These are phyloP conservation scores for Aureobasidium sp. DNA, from an alignment of 2,329 filamentous ascomycete species.

Conservation along the genomic window DNA sequence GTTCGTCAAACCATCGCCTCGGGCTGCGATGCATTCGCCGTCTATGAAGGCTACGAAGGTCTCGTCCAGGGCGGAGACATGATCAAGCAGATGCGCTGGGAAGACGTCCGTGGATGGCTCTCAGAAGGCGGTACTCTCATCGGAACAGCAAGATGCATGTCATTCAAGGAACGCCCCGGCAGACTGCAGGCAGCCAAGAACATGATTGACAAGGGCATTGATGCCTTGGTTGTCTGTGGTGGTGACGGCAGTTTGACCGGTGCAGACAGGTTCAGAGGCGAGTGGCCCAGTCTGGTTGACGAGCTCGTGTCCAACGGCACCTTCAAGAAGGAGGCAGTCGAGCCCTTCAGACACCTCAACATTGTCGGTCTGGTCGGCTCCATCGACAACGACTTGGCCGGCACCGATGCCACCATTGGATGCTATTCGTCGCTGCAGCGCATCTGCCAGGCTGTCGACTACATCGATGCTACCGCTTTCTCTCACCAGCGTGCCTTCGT, in stretches of 20 bases:
- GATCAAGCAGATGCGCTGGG: conserved; percentile 83
- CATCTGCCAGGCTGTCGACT: conserved; percentile 94
- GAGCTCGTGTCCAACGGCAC: conserved; percentile 74
- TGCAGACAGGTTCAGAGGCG: conserved; percentile 83
- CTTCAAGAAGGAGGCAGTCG: conserved; percentile 62
- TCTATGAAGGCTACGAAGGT: conserved; percentile 92
- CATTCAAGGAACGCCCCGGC: conserved; percentile 82
- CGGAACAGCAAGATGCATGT: conserved; percentile 87
- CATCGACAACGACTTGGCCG: conserved; percentile 94
- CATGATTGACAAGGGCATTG: conserved; percentile 85
- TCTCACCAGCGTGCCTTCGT: conserved; percentile 96
- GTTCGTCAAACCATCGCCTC: conserved; percentile 86
- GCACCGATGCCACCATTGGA: conserved; percentile 94
- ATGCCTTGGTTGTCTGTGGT: conserved; percentile 93
- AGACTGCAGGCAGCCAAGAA: conserved; percentile 85
- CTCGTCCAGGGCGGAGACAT: conserved; percentile 82
- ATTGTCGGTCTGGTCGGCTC: conserved; percentile 94
- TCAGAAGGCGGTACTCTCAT: conserved; percentile 94
- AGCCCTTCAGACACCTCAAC: conserved; percentile 79
- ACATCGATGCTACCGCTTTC: conserved; percentile 88
- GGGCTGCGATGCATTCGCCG: conserved; percentile 43
- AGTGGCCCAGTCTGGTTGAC: conserved; percentile 82
- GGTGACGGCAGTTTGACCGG: conserved; percentile 95
- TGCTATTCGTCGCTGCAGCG: conserved; percentile 89
- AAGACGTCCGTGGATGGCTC: conserved; percentile 89